Evolutionary conservation across 192 early-diverging fungal species (phyloP).

Genomic region (Glomus cerebriforme): DNA sequence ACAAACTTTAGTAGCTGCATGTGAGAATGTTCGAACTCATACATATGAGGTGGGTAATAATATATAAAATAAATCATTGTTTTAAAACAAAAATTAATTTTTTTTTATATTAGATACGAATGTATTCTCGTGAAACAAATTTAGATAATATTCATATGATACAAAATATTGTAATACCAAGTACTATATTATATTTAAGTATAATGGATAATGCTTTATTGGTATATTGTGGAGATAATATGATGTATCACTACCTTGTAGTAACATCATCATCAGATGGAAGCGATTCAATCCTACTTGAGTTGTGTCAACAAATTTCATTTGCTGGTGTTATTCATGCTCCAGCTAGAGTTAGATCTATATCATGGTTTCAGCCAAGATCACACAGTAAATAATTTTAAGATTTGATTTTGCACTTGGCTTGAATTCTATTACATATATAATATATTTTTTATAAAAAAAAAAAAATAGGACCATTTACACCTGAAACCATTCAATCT

Average conservation of each 20-base stretch:
- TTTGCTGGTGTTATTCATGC: conserved; percentile 53
- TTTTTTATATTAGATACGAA: conserved; percentile 56
- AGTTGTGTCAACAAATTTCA: conserved; percentile 54
- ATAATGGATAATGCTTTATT: conserved; percentile 29
- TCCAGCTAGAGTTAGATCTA: conserved; percentile 49
- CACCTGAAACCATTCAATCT: conserved; percentile 43
- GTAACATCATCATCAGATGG: background rate
- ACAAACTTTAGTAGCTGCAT: conserved; percentile 67
- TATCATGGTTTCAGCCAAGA: conserved; percentile 49
- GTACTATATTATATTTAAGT: conserved; percentile 26
- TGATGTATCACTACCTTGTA: conserved; percentile 43
- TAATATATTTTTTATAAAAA: background rate
- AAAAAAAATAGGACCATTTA: conserved; percentile 34
- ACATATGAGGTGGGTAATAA: conserved; percentile 36
- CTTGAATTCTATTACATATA: background rate
- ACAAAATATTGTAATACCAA: conserved; percentile 23
- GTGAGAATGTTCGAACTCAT: conserved; percentile 50
- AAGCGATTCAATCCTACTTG: conserved; percentile 32
- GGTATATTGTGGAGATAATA: conserved; percentile 47
- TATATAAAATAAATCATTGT: background rate
- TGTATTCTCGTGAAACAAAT: conserved; percentile 75
- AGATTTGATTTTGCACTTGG: background rate
- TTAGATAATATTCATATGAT: conserved; percentile 68
- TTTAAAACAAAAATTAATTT: background rate
- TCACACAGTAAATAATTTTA: conserved; percentile 33